A percentile compares a stretch with the other conserved stretches of the same genome.
Evolutionary conservation across 768 basidiomycete species (phyloP).

Genomic region (Gloeophyllum trabeum): DNA sequence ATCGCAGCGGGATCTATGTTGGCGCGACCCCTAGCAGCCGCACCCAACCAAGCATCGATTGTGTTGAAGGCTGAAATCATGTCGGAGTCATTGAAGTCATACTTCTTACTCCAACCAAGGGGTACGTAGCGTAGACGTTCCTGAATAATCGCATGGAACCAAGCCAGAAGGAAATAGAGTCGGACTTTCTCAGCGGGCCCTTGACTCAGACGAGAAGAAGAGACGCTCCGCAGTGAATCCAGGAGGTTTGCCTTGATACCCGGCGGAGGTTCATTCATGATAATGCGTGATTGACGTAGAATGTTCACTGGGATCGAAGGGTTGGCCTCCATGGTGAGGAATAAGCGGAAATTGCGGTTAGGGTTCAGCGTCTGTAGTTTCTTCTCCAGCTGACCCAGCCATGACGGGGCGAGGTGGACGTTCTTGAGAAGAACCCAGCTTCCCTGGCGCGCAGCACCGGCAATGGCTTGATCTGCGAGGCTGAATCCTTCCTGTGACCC

Average conservation of each 20-base stretch:
- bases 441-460: constrained; percentile 83
- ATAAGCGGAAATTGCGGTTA: constrained; percentile 87
- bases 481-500: constrained; percentile 97
- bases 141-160: constrained; percentile 98
- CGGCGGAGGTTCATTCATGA: constrained; percentile 98
- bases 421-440: constrained; percentile 97
- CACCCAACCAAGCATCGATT: constrained; percentile 83
- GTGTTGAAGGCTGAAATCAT: constrained; percentile 87
- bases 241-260: constrained; percentile 94
- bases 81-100: constrained; percentile 99
- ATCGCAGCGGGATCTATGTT: constrained; percentile 89
- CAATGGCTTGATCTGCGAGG: constrained; percentile 93
- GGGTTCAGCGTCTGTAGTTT: constrained; percentile 87
- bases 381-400: constrained; percentile 95
- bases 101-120: constrained; percentile 91
- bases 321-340: constrained; percentile 97
- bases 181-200: constrained; percentile 92
- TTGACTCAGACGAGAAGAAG: constrained; percentile 58
- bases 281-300: constrained; percentile 85
- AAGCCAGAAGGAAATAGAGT: constrained; percentile 91
- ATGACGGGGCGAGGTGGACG: constrained; percentile 89
- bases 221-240: constrained; percentile 73
- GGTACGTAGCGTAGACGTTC: constrained; percentile 95
- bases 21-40: constrained; percentile 74
- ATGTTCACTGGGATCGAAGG: constrained; percentile 94